Evolutionary conservation across 495 filamentous ascomycete species (phyloP), one percentile per base, ranked within the genome.

Genomic region (Aspergillus sclerotiicarbonarius): DNA sequence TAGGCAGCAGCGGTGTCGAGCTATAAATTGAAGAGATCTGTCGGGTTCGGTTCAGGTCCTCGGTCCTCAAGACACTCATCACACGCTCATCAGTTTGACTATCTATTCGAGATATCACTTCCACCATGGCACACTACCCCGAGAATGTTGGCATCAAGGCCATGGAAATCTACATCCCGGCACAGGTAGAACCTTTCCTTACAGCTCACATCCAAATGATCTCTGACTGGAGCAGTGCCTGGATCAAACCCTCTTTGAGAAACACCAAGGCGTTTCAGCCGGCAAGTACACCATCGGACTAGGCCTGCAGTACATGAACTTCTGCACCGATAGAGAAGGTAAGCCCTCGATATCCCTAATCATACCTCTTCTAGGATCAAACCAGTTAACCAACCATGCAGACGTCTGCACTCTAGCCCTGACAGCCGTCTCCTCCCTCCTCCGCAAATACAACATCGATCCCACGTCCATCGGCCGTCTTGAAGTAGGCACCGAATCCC

Each of bases 261-360:
- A 96, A 81, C 92, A 96, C 81, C 94, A 98, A 86, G 92, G 92
- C 74, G 95, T 96, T 62, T 86, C 85, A 66, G 71, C 83, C 47
- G 94, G 94, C 60, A 98, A 98, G 75, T 98, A 98, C 83, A 98
- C 94, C 62, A 98, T 98, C 77, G 94, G 94, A 79, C 89, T 98
- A 53, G 94, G 94, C 65, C 94, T 98, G 85, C 98, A 92, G 62
- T 96, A 94, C 79, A 98, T 98, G 94, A 92, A 88, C 83, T 98
- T 98, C 82, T 98, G 95, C 73, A 95, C 98, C 81, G 94, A 98
- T 75, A 84, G 92, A 67, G 94, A 98, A 83, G 93, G 93, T 96
- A 77, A 76, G 80, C 76, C n/a, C 13, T 1, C 25, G 50, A 59
- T 43, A 21, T 10, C 33, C 6, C 33, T 15, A 15, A 41, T n/a